A percentile compares a stretch with the other conserved stretches of the same genome.
phyloP scores from a whole-genome alignment of 495 filamentous ascomycete species.

The Aspergillus nidulans region DNA sequence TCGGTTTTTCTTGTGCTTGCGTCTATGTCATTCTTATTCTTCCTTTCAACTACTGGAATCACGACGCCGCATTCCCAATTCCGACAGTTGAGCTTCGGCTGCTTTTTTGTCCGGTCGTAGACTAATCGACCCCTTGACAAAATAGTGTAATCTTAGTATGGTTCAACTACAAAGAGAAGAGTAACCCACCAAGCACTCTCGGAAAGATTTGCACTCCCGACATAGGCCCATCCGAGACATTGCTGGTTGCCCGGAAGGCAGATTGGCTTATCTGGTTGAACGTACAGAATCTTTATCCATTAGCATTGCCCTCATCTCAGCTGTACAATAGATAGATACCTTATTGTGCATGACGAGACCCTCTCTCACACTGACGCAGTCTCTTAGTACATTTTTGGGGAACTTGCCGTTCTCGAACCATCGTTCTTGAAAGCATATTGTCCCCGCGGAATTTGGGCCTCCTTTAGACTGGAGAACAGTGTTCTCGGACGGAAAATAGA shows the following conservation, averaged over 20 bases:
- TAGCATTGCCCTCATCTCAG: neutral
- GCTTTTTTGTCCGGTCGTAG: constrained; percentile 57
- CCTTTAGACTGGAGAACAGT: constrained; percentile 64
- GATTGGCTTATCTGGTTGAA: constrained; percentile 44
- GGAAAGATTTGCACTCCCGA: constrained; percentile 89
- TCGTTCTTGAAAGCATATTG: constrained; percentile 67
- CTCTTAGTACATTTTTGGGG: constrained; percentile 63
- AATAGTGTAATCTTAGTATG: neutral
- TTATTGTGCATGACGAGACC: constrained; percentile 89
- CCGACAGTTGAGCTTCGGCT: constrained; percentile 71
- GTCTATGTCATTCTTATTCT: neutral
- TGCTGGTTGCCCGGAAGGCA: constrained; percentile 16
- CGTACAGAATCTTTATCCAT: constrained; percentile 55
- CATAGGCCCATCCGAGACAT: constrained; percentile 66
- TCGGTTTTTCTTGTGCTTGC: neutral
- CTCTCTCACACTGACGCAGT: constrained; percentile 62
- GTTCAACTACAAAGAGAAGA: neutral
- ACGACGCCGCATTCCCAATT: constrained; percentile 98
- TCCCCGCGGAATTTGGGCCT: constrained; percentile 61
- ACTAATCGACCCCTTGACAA: constrained; percentile 63
- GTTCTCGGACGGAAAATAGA: constrained; percentile 78
- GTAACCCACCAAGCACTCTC: constrained; percentile 83
- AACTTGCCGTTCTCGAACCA: constrained; percentile 67
- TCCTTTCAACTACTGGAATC: constrained; percentile 41
- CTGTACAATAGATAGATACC: constrained; percentile 26